phyloP scores from a whole-genome alignment of 352 stramenopile species.

The Globisporangium polare region DNA sequence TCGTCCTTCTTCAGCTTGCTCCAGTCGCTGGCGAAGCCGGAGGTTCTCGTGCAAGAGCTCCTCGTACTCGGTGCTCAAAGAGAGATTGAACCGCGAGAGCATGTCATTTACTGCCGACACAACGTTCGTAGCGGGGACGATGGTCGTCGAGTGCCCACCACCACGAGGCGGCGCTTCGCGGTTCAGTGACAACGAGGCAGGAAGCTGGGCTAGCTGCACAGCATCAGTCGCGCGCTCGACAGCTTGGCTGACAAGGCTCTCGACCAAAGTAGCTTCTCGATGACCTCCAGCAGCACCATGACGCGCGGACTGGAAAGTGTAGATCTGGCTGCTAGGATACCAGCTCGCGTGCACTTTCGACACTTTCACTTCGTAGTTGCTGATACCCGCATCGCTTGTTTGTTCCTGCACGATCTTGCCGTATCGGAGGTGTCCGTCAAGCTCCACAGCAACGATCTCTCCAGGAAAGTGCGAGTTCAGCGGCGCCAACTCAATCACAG shows the following conservation, averaged over 20 bases:
- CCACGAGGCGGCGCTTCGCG: not conserved
- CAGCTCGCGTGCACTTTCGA: slow-evolving; percentile 31
- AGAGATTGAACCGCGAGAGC: slow-evolving; percentile 64
- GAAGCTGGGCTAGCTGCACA: slow-evolving; percentile 7
- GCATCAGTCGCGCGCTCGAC: not conserved
- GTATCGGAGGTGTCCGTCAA: slow-evolving; percentile 49
- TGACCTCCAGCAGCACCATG: slow-evolving; percentile 1
- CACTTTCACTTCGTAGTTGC: slow-evolving; percentile 61
- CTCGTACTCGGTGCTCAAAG: slow-evolving; percentile 58
- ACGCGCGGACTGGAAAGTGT: slow-evolving; percentile 64
- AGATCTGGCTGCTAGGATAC: slow-evolving; percentile 58
- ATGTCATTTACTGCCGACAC: slow-evolving; percentile 79
- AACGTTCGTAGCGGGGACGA: slow-evolving; percentile 40
- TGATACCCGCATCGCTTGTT: slow-evolving; percentile 30
- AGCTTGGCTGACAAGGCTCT: not conserved
- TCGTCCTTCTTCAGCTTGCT: slow-evolving; percentile 59
- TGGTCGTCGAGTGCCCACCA: not conserved
- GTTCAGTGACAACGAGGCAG: slow-evolving; percentile 10
- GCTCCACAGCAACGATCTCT: slow-evolving; percentile 64
- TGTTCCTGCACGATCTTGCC: slow-evolving; percentile 52
- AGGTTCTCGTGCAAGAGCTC: slow-evolving; percentile 63
- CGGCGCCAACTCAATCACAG: slow-evolving; percentile 51
- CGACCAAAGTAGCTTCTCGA: not conserved
- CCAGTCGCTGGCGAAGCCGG: slow-evolving; percentile 53
- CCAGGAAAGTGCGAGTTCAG: slow-evolving; percentile 62